These are phyloP conservation scores for Tetrapisispora phaffii DNA, from an alignment of 805 yeast genomes.

Conservation along the genomic window DNA sequence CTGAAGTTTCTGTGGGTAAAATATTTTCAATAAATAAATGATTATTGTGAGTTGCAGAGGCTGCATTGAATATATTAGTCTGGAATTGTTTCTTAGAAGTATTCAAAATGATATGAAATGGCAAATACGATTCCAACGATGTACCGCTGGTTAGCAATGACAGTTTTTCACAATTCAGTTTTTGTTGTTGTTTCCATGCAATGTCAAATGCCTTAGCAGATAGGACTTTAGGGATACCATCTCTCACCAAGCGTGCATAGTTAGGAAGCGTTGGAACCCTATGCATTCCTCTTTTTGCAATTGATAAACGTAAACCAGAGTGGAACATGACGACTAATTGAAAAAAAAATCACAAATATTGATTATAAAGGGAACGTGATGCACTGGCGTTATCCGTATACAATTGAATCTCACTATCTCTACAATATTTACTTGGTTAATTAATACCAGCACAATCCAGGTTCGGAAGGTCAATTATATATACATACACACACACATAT, in stretches of 20 bases:
- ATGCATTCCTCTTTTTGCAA: conserved; percentile 22
- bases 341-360: neutral
- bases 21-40: conserved; percentile 72
- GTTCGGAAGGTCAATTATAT: too few species aligned
- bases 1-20: conserved; percentile 10
- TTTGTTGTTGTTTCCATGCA: conserved; percentile 80
- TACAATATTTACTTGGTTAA: too few species aligned
- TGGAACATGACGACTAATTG: conserved; percentile 12
- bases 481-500: too few species aligned
- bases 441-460: too few species aligned
- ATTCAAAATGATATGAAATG: conserved; percentile 58
- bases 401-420: too few species aligned
- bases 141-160: conserved; percentile 66
- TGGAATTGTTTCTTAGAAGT: conserved; percentile 58
- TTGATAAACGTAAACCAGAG: conserved; percentile 2
- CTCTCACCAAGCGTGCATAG: conserved; percentile 7
- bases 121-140: conserved; percentile 62
- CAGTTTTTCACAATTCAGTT: conserved; percentile 47
- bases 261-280: conserved; percentile 26
- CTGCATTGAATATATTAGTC: conserved; percentile 68
- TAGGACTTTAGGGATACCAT: conserved; percentile 25
- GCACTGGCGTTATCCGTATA: too few species aligned
- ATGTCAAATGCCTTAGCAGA: conserved; percentile 48
- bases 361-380: neutral
- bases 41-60: conserved; percentile 87